phyloP scores from a whole-genome alignment of 805 yeast species.

The Wickerhamomyces hampshirensis region DNA sequence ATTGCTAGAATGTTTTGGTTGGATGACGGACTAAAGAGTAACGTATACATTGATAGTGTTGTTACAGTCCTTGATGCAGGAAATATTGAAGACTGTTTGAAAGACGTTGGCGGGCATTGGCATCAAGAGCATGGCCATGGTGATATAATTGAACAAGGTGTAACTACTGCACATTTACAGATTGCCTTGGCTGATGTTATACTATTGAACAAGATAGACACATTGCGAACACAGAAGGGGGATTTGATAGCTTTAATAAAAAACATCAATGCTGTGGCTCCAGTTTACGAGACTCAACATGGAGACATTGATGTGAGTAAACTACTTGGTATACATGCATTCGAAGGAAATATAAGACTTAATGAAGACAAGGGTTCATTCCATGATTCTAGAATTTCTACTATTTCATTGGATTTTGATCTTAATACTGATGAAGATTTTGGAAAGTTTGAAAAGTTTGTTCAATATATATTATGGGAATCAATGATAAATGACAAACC shows the following conservation, averaged over 20 bases:
- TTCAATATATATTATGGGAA: slow-evolving; percentile 80
- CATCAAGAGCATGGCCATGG: slow-evolving; percentile 43
- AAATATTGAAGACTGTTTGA: slow-evolving; percentile 59
- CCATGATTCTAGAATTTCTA: slow-evolving; percentile 51
- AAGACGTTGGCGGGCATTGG: slow-evolving; percentile 71
- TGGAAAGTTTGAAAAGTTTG: slow-evolving; percentile 48
- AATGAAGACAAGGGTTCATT: slow-evolving; percentile 25
- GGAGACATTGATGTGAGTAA: slow-evolving; percentile 69
- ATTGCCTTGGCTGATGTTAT: slow-evolving; percentile 86
- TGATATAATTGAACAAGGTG: slow-evolving; percentile 37
- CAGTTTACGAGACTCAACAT: slow-evolving; percentile 59
- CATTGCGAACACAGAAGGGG: slow-evolving; percentile 28
- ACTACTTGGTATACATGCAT: slow-evolving; percentile 77
- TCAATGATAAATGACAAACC: slow-evolving; percentile 35
- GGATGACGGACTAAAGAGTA: slow-evolving; percentile 81
- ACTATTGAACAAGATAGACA: slow-evolving; percentile 75
- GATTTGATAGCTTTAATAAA: slow-evolving; percentile 36
- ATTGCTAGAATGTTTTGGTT: slow-evolving; percentile 97
- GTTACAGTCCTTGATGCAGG: slow-evolving; percentile 79
- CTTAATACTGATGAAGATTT: slow-evolving; percentile 32
- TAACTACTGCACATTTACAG: slow-evolving; percentile 85
- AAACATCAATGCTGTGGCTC: slow-evolving; percentile 64
- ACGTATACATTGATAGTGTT: slow-evolving; percentile 87
- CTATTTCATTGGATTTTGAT: slow-evolving; percentile 45
- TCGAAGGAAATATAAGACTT: slow-evolving; percentile 39